Evolutionary conservation across 345 rosid genomes (phyloP).

Genomic region (Pistacia atlantica): DNA sequence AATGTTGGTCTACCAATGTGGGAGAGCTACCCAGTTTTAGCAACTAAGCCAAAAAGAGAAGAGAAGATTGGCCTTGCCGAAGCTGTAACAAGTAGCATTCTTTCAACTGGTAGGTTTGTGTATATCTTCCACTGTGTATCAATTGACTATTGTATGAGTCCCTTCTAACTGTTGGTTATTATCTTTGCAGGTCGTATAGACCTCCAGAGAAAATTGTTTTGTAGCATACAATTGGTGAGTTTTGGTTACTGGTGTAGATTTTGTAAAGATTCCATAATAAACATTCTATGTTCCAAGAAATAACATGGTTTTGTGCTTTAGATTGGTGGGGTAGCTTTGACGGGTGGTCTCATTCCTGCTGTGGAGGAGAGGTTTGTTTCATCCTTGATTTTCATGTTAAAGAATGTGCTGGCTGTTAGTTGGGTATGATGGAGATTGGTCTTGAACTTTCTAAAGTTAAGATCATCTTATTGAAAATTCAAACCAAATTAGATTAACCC

Average conservation of each 20-base stretch:
- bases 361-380: slow-evolving; percentile 83
- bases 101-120: slow-evolving; percentile 67
- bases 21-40: slow-evolving; percentile 69
- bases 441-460: neutral
- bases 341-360: slow-evolving; percentile 66
- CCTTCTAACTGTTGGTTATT: slow-evolving; percentile 17
- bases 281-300: slow-evolving; percentile 6
- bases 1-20: slow-evolving; percentile 74
- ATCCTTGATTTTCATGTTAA: neutral
- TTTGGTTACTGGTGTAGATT: slow-evolving; percentile 14
- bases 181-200: slow-evolving; percentile 76
- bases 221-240: slow-evolving; percentile 85
- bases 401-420: neutral
- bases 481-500: neutral
- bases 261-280: slow-evolving; percentile 9
- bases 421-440: neutral
- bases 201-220: slow-evolving; percentile 81
- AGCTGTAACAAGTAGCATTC: slow-evolving; percentile 85
- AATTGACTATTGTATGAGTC: slow-evolving; percentile 17
- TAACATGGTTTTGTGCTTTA: slow-evolving; percentile 40
- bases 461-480: neutral
- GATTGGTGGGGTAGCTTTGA: slow-evolving; percentile 95
- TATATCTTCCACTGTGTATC: slow-evolving; percentile 1
- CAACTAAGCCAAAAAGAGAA: slow-evolving; percentile 79
- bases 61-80: slow-evolving; percentile 97